These are phyloP conservation scores for Lactarius psammicola DNA, from an alignment of 768 basidiomycete species.

Conservation along the genomic window DNA sequence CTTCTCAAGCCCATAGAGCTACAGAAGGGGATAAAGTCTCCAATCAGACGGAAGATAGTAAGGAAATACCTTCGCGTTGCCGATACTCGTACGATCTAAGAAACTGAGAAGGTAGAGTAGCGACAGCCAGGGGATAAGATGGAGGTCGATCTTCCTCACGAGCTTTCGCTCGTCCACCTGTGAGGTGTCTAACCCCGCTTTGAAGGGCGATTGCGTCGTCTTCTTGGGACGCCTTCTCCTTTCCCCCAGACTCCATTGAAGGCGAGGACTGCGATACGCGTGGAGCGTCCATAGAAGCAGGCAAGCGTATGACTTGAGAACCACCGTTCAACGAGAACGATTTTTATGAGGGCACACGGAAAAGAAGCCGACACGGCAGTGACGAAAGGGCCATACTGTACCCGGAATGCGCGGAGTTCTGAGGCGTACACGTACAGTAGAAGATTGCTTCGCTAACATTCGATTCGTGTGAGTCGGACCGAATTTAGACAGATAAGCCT, in stretches of 20 bases:
- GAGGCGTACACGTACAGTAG: background rate
- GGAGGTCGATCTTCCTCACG: constrained; percentile 65
- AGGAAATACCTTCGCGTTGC: constrained; percentile 43
- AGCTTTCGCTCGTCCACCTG: constrained; percentile 66
- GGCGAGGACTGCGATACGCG: background rate
- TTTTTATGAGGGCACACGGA: background rate
- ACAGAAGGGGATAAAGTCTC: background rate
- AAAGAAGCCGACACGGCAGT: background rate
- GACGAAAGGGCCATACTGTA: background rate
- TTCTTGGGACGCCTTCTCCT: constrained; percentile 25
- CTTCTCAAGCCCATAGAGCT: constrained; percentile 63
- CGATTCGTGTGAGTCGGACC: background rate
- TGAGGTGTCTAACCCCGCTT: constrained; percentile 54
- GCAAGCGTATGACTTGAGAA: background rate
- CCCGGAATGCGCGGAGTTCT: background rate
- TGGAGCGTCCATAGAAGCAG: background rate
- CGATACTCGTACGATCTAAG: constrained; percentile 56
- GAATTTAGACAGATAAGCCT: background rate
- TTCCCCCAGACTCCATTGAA: background rate
- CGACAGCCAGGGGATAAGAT: constrained; percentile 69
- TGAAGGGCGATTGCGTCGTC: constrained; percentile 34
- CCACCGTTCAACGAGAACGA: background rate
- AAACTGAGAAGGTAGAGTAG: constrained; percentile 77
- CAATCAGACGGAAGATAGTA: background rate
- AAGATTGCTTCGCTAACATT: background rate